Conservation (phyloP, 306 rosid genomes). For the Abrus pulchellus region DNA sequence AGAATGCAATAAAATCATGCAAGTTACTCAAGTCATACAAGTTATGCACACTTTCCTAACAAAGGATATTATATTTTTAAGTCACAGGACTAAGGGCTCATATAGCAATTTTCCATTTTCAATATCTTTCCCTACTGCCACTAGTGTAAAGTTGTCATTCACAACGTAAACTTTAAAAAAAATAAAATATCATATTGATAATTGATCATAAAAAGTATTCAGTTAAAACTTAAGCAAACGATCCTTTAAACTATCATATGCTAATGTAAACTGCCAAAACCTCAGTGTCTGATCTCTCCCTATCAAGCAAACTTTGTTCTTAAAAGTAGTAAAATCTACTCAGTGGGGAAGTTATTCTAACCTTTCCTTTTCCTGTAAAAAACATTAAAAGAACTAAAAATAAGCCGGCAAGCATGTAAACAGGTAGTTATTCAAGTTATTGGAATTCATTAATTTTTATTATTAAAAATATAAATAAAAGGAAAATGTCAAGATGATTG, state of each 20-base stretch:
- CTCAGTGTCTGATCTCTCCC: background rate
- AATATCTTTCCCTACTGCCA: background rate
- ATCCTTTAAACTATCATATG: background rate
- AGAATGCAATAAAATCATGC: slow-evolving; percentile 45
- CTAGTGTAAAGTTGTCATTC: background rate
- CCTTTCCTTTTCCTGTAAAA: background rate
- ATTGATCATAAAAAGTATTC: background rate
- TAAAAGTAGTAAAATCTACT: background rate
- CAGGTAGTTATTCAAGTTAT: background rate
- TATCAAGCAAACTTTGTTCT: background rate
- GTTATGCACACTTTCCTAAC: slow-evolving; percentile 7
- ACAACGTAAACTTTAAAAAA: slow-evolving; percentile 2
- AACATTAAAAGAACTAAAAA: background rate
- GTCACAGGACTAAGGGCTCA: slow-evolving; percentile 21
- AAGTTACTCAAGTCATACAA: slow-evolving; percentile 23
- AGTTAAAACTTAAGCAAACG: background rate
- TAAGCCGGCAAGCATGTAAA: background rate
- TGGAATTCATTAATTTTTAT: background rate
- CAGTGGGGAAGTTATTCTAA: slow-evolving; percentile 7
- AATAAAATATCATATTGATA: background rate
- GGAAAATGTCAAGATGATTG: background rate
- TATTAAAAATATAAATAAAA: slow-evolving; percentile 11
- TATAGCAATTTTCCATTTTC: background rate
- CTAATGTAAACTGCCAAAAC: background rate
- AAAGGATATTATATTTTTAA: slow-evolving; percentile 1